Base-by-base conservation (phyloP, 768 basidiomycete species). In the Collybiopsis luxurians region DNA sequence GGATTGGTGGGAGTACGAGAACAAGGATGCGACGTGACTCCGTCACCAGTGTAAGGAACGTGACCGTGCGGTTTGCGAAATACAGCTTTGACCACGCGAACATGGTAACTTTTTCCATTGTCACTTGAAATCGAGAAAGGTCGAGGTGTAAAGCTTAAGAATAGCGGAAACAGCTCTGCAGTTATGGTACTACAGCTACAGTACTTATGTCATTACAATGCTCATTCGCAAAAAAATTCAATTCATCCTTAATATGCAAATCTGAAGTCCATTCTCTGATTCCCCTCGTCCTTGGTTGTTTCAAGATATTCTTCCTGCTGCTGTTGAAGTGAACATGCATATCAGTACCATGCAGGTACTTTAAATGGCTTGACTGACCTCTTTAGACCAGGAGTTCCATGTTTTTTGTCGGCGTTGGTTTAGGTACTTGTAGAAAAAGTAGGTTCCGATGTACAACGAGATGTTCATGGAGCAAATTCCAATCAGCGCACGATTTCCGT, bases 261-360 rank as follows among this genome's bases (percentile, higher is more conserved):
- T 13, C 83, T 73, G 71, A 86, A 87, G 61, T 87, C 83, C 57
- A 87, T 66, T 34, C 83, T 69, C 59, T 77, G 67, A 60, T 85
- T 87, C 24, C 86, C 85, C 60, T 76, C 70, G 54, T 89, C 85
- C 30, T 73, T 78, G n/a, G 87, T 84, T 15, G 76, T 85, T 53
- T 78, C 75, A 0, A 86, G 64, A 66, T 89, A 89, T 19, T 82
- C 69, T 43, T 74, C 71, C 62, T 78, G 80, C 64, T 85, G 77
- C 83, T 85, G 62, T 39, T 24, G 48, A 39, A 12, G 52, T 52
- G 30, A 46, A 30, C 24, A 49, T 3, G 19, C 15, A n/a, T 50
- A 54, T 26, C 19, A 26, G 28, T 15, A 9, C 10, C 15, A 12
- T 17, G 15, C 12, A 27, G 17, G 1, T 5, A 17, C 58, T 44